Conservation (phyloP, 2,329 filamentous ascomycete species). For the Ascochyta viciae-villosae region DNA sequence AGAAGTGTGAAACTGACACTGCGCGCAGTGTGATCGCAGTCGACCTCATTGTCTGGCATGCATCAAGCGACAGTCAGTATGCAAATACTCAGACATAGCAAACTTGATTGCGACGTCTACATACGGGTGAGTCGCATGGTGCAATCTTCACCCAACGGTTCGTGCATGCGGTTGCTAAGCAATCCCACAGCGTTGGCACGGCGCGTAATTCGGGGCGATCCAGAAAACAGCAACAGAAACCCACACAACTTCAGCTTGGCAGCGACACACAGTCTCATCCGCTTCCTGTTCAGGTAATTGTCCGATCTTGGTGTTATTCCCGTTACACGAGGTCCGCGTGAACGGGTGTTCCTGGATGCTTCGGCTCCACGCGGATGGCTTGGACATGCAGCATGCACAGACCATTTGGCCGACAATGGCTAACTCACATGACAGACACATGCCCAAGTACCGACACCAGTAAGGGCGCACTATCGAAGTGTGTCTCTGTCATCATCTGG, state of each 20-base stretch:
- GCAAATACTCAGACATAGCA: conserved; percentile 77
- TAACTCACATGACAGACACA: conserved; percentile 26
- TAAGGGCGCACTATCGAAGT: conserved; percentile 40
- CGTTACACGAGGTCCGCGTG: conserved; percentile 16
- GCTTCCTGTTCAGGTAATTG: conserved; percentile 39
- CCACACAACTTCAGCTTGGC: conserved; percentile 30
- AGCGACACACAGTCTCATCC: conserved; percentile 30
- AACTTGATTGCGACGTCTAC: conserved; percentile 66
- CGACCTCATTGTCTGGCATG: conserved; percentile 65
- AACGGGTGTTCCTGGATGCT: conserved; percentile 22
- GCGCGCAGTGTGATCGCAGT: conserved; percentile 72
- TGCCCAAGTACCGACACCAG: conserved; percentile 38
- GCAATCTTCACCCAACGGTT: background rate
- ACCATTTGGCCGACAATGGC: conserved; percentile 8
- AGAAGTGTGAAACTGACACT: conserved; percentile 19
- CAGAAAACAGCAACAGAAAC: conserved; percentile 40
- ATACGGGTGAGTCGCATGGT: conserved; percentile 61
- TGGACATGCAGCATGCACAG: conserved; percentile 9
- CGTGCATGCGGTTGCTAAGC: conserved; percentile 32
- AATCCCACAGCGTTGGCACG: conserved; percentile 32
- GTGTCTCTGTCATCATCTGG: conserved; percentile 48
- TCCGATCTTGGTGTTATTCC: conserved; percentile 22
- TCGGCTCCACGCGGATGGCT: conserved; percentile 7
- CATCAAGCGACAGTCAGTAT: conserved; percentile 78
- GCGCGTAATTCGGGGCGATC: conserved; percentile 34